Base-by-base conservation (phyloP, 1,284 basidiomycete species). In the Naganishia albida region DNA sequence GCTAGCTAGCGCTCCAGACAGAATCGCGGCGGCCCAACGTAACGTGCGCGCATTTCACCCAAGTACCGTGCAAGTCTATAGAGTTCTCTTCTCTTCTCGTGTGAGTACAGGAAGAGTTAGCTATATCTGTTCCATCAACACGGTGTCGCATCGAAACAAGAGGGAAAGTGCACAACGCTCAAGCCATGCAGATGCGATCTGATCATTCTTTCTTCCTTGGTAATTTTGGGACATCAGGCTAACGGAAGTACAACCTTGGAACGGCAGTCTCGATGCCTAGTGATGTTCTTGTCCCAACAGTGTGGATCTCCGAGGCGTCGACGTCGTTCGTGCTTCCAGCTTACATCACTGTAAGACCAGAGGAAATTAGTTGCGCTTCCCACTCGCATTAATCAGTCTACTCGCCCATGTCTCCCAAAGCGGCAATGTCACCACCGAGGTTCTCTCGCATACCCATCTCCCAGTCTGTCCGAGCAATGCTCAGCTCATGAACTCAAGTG, bases 361-460 rank as follows among this genome's bases (percentile, higher is more conserved):
- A 4, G 34, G 34, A 6, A 10, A 10, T 34, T 10, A 34, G 34
- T 34, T 34, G 10, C 34, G 34, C 34, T 34, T 34, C 6, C 10
- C 34, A 6, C 34, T 34, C 34, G 34, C 34, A 34, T 6, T 34
- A 10, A 34, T 34, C 34, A 34, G 34, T 34, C 10, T 10, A 63
- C 60, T 49, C 25, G 64, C 66, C 71, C 68, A 81, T 72, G 68
- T 82, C 81, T 62, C 80, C 78, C 68, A 82, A 72, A 40, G 77
- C 79, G 54, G 77, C 77, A 65, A 78, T 77, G 59, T 82, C 81
- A 20, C 79, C 71, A 52, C 80, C 81, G 43, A 78, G 75, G 57
- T 80, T 79, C 75, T 83, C 82, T 71, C 81, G 80, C 69, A 82
- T 76, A 39, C 80, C 80, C 56, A 82, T 80, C 73, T 83, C 82